Percentiles rank a stretch among this genome's conserved stretches.
Evolutionary conservation across 2,329 filamentous ascomycete genomes (phyloP).

Genomic region (Fusarium sp.): DNA sequence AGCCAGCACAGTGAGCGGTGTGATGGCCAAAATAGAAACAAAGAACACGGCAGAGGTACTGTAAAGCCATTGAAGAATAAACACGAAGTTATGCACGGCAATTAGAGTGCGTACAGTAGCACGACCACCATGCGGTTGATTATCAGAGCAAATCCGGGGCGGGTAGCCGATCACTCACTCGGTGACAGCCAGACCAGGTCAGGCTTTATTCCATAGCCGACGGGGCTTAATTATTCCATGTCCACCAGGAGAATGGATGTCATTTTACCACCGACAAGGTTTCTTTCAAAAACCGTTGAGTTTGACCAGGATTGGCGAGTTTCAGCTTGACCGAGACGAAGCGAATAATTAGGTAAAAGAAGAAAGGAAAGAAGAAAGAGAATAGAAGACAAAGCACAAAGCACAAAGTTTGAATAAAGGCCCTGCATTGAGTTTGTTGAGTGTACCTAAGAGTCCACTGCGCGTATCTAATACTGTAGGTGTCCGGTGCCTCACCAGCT

Average conservation of each 20-base stretch:
- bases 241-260: background rate
- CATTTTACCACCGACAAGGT: background rate
- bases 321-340: conserved; percentile 29
- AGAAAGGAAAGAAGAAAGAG: background rate
- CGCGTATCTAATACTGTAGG: background rate
- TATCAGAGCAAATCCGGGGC: conserved; percentile 42
- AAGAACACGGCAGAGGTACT: background rate
- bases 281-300: conserved; percentile 4
- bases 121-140: conserved; percentile 14
- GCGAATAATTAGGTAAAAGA: conserved; percentile 5
- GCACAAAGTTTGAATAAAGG: background rate
- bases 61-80: conserved; percentile 12
- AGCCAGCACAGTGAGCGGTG: conserved; percentile 27
- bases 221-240: conserved; percentile 14
- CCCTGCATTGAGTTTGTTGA: background rate
- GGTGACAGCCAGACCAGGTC: conserved; percentile 2
- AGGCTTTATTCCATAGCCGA: background rate
- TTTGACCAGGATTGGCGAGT: conserved; percentile 29
- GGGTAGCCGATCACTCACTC: conserved; percentile 44
- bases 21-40: conserved; percentile 15
- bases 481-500: background rate
- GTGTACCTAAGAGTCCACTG: background rate
- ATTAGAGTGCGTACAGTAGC: conserved; percentile 37
- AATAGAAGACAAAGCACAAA: background rate
- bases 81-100: conserved; percentile 30